Evolutionary conservation across 176 grass and related monocot genomes (phyloP).

Genomic region (Juncus inflexus): DNA sequence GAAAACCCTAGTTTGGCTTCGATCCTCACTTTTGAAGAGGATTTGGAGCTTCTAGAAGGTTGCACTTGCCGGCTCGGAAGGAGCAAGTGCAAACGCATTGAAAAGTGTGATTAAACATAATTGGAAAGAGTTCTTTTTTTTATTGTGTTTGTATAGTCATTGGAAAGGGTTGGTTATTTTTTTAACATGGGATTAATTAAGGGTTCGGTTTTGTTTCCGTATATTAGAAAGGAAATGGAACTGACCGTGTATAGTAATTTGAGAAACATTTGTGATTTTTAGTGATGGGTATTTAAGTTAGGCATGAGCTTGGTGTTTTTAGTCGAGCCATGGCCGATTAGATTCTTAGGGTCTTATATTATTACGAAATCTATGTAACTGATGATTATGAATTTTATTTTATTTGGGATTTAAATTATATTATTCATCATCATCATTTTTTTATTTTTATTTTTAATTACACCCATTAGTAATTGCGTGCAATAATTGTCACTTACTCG

Average conservation of each 20-base stretch:
- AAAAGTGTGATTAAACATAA: slow-evolving; percentile 30
- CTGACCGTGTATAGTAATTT: neutral
- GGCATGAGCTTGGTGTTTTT: slow-evolving; percentile 25
- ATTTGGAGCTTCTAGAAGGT: slow-evolving; percentile 41
- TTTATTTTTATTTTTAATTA: too few relatives aligned
- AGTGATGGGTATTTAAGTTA: neutral
- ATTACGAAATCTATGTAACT: neutral
- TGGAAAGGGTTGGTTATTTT: slow-evolving; percentile 14
- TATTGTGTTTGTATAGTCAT: slow-evolving; percentile 12
- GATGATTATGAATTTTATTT: neutral
- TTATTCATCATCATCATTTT: too few relatives aligned
- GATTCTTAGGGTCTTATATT: slow-evolving; percentile 13
- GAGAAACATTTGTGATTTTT: slow-evolving; percentile 5
- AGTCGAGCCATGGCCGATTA: slow-evolving; percentile 13
- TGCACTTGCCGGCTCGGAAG: slow-evolving; percentile 46
- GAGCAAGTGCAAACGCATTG: slow-evolving; percentile 51
- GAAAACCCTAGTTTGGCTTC: slow-evolving; percentile 62
- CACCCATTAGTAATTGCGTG: too few relatives aligned
- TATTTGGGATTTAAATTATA: too few relatives aligned
- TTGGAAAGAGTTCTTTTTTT: neutral
- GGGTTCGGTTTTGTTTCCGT: slow-evolving; percentile 21
- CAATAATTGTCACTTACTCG: too few relatives aligned
- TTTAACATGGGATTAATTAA: neutral
- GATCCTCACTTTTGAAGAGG: slow-evolving; percentile 46
- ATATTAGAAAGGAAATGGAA: slow-evolving; percentile 27